A percentile compares a stretch with the other conserved stretches of the same genome.
Conservation (phyloP, 1,284 basidiomycete genomes). For the Heterobasidion occidentale region DNA sequence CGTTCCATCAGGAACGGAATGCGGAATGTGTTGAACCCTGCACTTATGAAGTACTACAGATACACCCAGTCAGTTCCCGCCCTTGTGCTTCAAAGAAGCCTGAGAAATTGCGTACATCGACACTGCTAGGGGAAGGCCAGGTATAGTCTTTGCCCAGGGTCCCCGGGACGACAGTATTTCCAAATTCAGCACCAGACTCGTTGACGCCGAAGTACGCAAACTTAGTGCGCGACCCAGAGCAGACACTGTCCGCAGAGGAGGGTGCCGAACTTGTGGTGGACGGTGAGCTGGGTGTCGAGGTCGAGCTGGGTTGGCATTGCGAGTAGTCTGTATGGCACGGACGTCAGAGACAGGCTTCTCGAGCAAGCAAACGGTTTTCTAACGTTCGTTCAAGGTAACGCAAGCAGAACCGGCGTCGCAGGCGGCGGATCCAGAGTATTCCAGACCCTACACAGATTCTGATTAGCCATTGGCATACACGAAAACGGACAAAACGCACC, state of each 20-base stretch:
- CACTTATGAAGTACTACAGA: constrained; percentile 38
- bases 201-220: constrained; percentile 60
- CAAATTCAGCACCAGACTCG: constrained; percentile 54
- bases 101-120: constrained; percentile 26
- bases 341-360: background rate
- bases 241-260: constrained; percentile 4
- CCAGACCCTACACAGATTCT: constrained; percentile 13
- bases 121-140: constrained; percentile 37
- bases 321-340: constrained; percentile 18
- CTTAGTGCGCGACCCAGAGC: constrained; percentile 29
- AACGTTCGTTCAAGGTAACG: constrained; percentile 18
- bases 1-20: constrained; percentile 55
- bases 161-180: constrained; percentile 37
- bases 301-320: constrained; percentile 18
- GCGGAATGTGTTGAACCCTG: constrained; percentile 60
- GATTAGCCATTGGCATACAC: background rate
- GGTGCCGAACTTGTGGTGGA: constrained; percentile 4
- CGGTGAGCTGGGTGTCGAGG: constrained; percentile 6
- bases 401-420: constrained; percentile 21
- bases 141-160: constrained; percentile 39
- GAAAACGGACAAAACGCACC: constrained; percentile 11
- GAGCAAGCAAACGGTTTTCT: background rate
- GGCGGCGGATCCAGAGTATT: constrained; percentile 19
- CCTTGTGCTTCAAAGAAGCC: background rate
- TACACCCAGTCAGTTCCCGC: background rate